Percentiles rank a stretch among this genome's conserved stretches.
Evolutionary conservation across 2,329 filamentous ascomycete genomes (phyloP).

Genomic region (Cryphonectria parasitica): DNA sequence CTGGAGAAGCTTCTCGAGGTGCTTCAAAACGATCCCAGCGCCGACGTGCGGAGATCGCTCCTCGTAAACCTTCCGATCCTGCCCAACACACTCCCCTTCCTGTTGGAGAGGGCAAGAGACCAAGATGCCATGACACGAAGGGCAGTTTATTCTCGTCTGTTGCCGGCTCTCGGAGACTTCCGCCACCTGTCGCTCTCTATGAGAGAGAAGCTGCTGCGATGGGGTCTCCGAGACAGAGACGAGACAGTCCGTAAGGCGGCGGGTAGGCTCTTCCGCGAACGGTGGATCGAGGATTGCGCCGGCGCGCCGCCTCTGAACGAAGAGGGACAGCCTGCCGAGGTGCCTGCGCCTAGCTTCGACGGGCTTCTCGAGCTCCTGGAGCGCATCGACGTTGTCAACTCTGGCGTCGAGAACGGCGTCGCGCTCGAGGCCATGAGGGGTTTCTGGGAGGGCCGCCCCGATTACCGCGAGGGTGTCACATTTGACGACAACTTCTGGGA

Average conservation of each 20-base stretch:
- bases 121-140: constrained; percentile 82
- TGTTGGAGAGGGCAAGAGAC: constrained; percentile 90
- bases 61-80: constrained; percentile 89
- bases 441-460: constrained; percentile 92
- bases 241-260: constrained; percentile 93
- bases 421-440: constrained; percentile 92
- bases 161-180: constrained; percentile 92
- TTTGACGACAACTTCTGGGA: constrained; percentile 82
- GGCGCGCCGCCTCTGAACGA: constrained; percentile 65
- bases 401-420: constrained; percentile 86
- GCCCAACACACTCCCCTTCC: constrained; percentile 78
- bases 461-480: constrained; percentile 73
- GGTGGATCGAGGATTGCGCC: constrained; percentile 97
- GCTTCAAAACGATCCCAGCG: constrained; percentile 90
- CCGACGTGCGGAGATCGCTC: constrained; percentile 87
- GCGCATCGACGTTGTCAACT: constrained; percentile 90
- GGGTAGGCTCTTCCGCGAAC: constrained; percentile 84
- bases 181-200: constrained; percentile 90
- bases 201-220: constrained; percentile 91
- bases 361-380: constrained; percentile 89
- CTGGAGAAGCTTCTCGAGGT: constrained; percentile 84
- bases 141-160: constrained; percentile 81
- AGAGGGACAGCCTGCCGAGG: constrained; percentile 57
- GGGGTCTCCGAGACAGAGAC: constrained; percentile 92
- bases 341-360: constrained; percentile 72